Evolutionary conservation across 352 stramenopile species (phyloP), one percentile per base, ranked within the genome.

Genomic region (Phytophthora hibernalis): DNA sequence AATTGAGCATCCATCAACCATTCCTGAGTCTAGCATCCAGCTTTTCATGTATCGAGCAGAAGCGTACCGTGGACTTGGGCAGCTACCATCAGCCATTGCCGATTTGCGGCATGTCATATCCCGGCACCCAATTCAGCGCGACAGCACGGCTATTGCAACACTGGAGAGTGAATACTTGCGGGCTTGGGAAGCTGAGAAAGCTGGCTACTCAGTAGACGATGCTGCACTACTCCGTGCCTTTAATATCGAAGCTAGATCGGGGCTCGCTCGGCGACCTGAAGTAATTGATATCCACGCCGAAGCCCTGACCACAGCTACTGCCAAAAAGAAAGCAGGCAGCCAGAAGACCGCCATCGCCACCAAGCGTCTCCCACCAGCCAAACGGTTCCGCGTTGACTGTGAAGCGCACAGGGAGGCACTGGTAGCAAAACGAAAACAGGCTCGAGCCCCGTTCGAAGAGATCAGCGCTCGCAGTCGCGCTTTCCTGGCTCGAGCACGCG

Each of bases 141-240:
- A 73, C 16, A 71, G 28, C n/a, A 40, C 65, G 3, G 33, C 55
- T 28, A 38, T 75, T 21, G 37, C 64, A 13, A 20, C 63, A 26
- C 30, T 74, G 9, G 66, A 69, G 43, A n/a, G 16, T 30, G 59
- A 62, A 43, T 80, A 66, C 16, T 11, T 62, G 10, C 48, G 52
- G 0, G 70, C 65, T 5, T 87, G 80, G 82, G 76, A 79, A 35
- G 58, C 57, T n/a, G 76, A 82, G 26, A 68, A 87, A 59, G 35
- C 47, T 18, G 70, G 81, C 38, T 89, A 76, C 52, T 77, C 80
- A 33, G 70, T 91, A 2, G 82, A 91, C 54, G 64, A 81, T 40
- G 62, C 80, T n/a, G 65, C 67, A 18, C 45, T 87, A 13, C 74
- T 81, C 43, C 76, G 82, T 15, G 65, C 77, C 10, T 91, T 86